Evolutionary conservation across 768 basidiomycete species (phyloP).

Genomic region (Clitopilus hobsonii): DNA sequence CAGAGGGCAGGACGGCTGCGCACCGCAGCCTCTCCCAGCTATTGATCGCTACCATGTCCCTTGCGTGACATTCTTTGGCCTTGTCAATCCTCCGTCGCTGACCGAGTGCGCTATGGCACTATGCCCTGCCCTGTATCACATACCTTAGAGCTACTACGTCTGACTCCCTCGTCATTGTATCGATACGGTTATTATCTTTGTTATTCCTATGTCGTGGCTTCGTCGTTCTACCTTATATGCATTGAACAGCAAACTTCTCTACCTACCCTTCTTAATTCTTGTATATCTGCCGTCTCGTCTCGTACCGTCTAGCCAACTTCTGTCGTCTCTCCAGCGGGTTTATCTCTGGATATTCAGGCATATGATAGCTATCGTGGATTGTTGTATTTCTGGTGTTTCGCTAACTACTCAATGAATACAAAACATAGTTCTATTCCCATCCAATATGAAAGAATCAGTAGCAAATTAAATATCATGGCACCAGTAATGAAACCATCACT

Average conservation of each 20-base stretch:
- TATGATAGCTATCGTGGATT: background rate
- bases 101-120: background rate
- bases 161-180: background rate
- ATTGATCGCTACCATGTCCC: background rate
- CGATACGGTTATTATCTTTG: background rate
- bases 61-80: background rate
- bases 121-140: background rate
- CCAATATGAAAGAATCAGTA: no score
- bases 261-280: background rate
- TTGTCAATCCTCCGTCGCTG: background rate
- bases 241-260: background rate
- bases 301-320: background rate
- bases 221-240: background rate
- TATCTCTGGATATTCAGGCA: background rate
- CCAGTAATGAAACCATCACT: no score
- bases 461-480: no score
- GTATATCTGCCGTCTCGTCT: background rate
- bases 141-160: background rate
- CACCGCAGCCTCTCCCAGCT: background rate
- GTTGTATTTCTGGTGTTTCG: conserved; percentile 7
- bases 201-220: background rate
- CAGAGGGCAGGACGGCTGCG: background rate
- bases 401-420: conserved; percentile 4
- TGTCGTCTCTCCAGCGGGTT: background rate
- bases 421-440: no score